Evolutionary conservation across 106 monocot genomes (phyloP), one percentile per base, ranked within the genome.

Genomic region (Hemerocallis citrina): DNA sequence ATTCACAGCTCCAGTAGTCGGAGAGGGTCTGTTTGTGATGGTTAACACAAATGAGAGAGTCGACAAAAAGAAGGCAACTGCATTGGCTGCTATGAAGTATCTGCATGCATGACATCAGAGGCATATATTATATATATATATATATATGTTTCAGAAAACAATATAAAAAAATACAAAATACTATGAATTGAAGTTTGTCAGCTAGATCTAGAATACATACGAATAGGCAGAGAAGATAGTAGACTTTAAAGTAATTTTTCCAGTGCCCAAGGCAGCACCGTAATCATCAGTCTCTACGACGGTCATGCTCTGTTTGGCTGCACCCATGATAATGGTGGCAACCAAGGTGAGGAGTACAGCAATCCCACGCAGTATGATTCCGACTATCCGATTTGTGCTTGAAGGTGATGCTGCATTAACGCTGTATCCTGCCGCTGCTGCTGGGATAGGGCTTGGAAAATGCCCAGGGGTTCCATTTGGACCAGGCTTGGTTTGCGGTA

Each of bases 51-150:
- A 59, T 23, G 37, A 59, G 23, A 59, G 14, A 11, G 38, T 5
- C 3, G 59, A 59, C 38, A 24, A 59, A 22, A 59, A 21, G 59
- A 38, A 59, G 16, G 37, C 37, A 0, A 59, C 4, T 1, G 17
- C 38, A n/a, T 59, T 59, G 35, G 59, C 59, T 14, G 59, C 59
- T 59, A 59, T 59, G 59, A 59, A 59, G 22, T 59, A 59, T 38
- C 59, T 59, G 34, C 8, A 1, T 0, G 35, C 7, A 16, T 6
- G n/a, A 49, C 22, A n/a, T 19, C 7, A 49, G 7, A 1, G 49
- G 8, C 6, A 49, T n/a, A n/a, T n/a, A n/a, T n/a, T n/a, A n/a
- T n/a, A n/a, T n/a, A n/a, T n/a, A n/a, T n/a, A n/a, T n/a, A n/a
- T n/a, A n/a, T n/a, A n/a, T n/a, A n/a, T n/a, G n/a, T n/a, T n/a